A percentile compares a stretch with the other conserved stretches of the same genome.
Evolutionary conservation across 1,284 basidiomycete species (phyloP).

Genomic region (Puccinia coronata): DNA sequence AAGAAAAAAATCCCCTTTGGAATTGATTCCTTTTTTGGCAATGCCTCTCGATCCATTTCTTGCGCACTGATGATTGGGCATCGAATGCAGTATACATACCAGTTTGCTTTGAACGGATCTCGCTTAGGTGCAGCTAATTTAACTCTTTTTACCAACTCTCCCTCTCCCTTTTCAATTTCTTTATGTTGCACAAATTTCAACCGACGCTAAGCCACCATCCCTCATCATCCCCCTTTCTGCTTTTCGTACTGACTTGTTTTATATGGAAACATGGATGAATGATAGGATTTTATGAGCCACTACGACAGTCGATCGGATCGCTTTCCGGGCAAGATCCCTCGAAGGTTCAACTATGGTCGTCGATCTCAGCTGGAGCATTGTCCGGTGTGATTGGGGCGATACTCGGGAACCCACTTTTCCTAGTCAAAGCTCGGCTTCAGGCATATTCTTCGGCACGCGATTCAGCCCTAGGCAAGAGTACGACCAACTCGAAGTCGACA

Average conservation of each 20-base stretch:
- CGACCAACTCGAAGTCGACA: not conserved
- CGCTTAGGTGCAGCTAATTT: slow-evolving; percentile 69
- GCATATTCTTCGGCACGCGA: slow-evolving; percentile 60
- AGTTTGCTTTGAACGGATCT: slow-evolving; percentile 92
- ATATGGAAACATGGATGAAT: not conserved
- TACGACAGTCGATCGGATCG: slow-evolving; percentile 64
- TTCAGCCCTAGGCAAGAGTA: not conserved
- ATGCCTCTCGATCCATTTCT: not conserved
- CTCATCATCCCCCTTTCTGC: no score
- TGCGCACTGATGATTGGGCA: no score
- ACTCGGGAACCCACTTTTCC: slow-evolving; percentile 89
- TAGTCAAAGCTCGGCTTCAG: slow-evolving; percentile 97
- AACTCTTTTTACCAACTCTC: not conserved
- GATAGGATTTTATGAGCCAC: slow-evolving; percentile 90
- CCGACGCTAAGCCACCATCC: no score
- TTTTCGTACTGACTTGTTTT: no score
- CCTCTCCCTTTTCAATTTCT: no score
- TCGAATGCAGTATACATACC: slow-evolving; percentile 53
- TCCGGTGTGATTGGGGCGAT: slow-evolving; percentile 65
- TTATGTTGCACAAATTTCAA: no score
- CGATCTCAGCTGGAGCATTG: slow-evolving; percentile 52
- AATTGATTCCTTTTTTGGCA: no score
- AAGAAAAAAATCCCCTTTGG: not conserved
- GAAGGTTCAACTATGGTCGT: slow-evolving; percentile 51
- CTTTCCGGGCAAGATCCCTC: slow-evolving; percentile 41